Evolutionary conservation across 1,284 basidiomycete species (phyloP).

Genomic region (Singerocomus rubriflavus): DNA sequence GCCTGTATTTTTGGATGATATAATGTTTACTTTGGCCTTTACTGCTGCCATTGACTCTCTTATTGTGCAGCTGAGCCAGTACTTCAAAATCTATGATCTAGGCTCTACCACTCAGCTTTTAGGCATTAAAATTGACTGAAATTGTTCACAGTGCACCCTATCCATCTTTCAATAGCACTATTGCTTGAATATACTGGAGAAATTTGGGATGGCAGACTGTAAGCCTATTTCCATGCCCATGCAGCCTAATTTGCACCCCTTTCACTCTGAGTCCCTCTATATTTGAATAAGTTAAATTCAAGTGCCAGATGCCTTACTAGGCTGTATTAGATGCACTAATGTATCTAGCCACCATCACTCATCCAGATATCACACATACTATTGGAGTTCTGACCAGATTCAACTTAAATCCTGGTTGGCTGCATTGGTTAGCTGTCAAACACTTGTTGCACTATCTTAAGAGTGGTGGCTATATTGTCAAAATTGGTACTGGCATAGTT

Average conservation of each 20-base stretch:
- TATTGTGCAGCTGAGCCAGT: slow-evolving; percentile 13
- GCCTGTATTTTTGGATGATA: no score
- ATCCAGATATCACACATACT: background rate
- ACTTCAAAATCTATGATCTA: slow-evolving; percentile 38
- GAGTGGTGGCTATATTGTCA: no score
- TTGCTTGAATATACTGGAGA: no score
- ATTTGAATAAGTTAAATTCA: no score
- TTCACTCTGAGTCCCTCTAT: slow-evolving; percentile 17
- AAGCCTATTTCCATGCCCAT: slow-evolving; percentile 24
- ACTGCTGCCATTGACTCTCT: no score
- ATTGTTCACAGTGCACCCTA: slow-evolving; percentile 28
- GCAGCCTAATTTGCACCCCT: background rate
- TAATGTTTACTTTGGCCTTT: no score
- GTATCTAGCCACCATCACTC: no score
- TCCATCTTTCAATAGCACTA: background rate
- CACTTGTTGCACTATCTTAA: background rate
- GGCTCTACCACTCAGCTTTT: slow-evolving; percentile 34
- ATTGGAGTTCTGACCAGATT: background rate
- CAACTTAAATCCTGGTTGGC: background rate
- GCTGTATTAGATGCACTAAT: no score
- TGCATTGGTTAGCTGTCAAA: background rate
- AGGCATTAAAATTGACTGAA: slow-evolving; percentile 35
- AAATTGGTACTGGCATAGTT: no score
- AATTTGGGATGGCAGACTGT: no score
- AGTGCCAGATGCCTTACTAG: no score